phyloP scores from a whole-genome alignment of 2,329 filamentous ascomycete species.

The Aspergillus terreus region DNA sequence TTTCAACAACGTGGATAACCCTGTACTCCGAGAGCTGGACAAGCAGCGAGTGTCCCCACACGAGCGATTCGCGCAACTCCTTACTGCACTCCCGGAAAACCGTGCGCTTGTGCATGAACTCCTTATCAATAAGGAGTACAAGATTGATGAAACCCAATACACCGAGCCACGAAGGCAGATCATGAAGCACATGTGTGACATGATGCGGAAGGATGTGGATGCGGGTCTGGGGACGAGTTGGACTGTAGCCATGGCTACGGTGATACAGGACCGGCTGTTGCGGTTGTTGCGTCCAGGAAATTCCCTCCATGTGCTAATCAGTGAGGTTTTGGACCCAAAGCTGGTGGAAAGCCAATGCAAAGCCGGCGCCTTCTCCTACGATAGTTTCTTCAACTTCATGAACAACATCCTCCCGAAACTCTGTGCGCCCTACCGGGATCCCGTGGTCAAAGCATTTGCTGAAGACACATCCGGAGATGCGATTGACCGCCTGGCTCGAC shows the following conservation, averaged over 20 bases:
- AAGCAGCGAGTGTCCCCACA: conserved; percentile 33
- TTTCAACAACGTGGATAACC: conserved; percentile 34
- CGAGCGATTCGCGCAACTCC: conserved; percentile 48
- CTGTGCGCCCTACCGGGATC: conserved; percentile 62
- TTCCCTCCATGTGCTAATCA: conserved; percentile 58
- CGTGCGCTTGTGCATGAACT: conserved; percentile 61
- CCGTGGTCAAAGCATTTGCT: conserved; percentile 54
- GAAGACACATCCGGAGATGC: conserved; percentile 52
- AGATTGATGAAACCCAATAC: conserved; percentile 51
- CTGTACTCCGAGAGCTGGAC: conserved; percentile 33
- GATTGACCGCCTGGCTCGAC: conserved; percentile 59
- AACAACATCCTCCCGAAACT: conserved; percentile 60
- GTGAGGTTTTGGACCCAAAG: conserved; percentile 58
- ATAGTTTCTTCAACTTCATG: conserved; percentile 63
- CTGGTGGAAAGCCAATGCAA: conserved; percentile 56
- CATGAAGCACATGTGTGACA: conserved; percentile 57
- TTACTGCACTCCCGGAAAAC: conserved; percentile 60
- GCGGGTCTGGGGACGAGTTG: conserved; percentile 54
- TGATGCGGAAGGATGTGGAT: conserved; percentile 57
- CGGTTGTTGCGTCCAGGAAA: conserved; percentile 58
- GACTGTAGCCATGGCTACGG: conserved; percentile 65
- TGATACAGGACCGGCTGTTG: conserved; percentile 59
- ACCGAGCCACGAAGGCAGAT: conserved; percentile 53
- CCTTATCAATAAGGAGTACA: conserved; percentile 61
- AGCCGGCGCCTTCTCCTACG: conserved; percentile 60